Evolutionary conservation across 148 eudicot genomes (phyloP), one percentile per base, ranked within the genome.

Genomic region (Hydrangea macrophylla): DNA sequence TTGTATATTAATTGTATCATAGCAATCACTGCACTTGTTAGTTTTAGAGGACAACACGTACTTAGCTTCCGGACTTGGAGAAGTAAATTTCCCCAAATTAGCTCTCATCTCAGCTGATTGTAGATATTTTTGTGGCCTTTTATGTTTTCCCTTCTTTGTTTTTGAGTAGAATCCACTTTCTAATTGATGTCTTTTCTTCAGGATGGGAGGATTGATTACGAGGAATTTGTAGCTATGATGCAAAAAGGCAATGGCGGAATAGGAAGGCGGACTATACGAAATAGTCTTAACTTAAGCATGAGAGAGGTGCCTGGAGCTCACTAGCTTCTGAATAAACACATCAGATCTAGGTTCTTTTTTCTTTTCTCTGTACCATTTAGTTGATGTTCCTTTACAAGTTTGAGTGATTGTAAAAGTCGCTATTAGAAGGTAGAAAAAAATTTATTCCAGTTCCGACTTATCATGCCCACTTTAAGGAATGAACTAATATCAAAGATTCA

Each of bases 161-260:
- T 20, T 48, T 48, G 22, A 48, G 17, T 48, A 48, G 6, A 1
- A 7, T 48, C 22, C 37, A 35, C 7, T 44, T 40, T 40, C 54
- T 60, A 31, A 25, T 50, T n/a, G 9, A 59, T 55, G 58, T 68
- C 17, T n/a, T 60, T 59, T 18, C 76, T 75, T 25, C 81, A 94
- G 98, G 97, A 94, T 69, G 98, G 98, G 48, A 80, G 71, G 60
- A 94, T 94, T 22, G 98, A 94, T 73, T 90, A 94, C 67, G 88
- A 88, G 68, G 98, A 94, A 80, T 94, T 94, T 75, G 97, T 94
- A 57, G 92, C 97, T 37, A 94, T 94, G 98, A 94, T 90, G 97
- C 84, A 83, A 76, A 90, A 93, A 68, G 98, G 97, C 55, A 89
- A 88, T 77, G 84, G 76, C 56, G 90, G 89, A 39, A 73, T 94